A percentile compares a stretch with the other conserved stretches of the same genome.
phyloP scores from a whole-genome alignment of 306 rosid genomes.

The Betula pendula region DNA sequence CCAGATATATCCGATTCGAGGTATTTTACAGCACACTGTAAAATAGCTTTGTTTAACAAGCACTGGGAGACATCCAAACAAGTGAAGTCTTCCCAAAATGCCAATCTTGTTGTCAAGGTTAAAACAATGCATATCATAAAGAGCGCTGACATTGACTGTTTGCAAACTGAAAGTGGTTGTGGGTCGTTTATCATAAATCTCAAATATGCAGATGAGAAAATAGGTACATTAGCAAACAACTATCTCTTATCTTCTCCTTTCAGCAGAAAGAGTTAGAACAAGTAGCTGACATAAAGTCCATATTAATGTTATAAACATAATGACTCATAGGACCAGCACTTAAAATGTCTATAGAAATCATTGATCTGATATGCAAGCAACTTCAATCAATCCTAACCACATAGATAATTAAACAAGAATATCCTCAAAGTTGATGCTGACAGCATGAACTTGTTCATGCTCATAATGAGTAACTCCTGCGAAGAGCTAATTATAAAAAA shows the following conservation, averaged over 20 bases:
- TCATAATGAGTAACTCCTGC: not conserved
- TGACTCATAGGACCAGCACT: not conserved
- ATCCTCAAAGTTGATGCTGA: not conserved
- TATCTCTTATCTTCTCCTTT: not conserved
- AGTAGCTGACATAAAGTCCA: not conserved
- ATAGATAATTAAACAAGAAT: not conserved
- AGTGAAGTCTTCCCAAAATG: slow-evolving; percentile 88
- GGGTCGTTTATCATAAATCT: not conserved
- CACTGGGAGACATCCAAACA: slow-evolving; percentile 89
- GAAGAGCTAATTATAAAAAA: not conserved
- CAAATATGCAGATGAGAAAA: not conserved
- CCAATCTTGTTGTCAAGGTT: slow-evolving; percentile 69
- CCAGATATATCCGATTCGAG: slow-evolving; percentile 44
- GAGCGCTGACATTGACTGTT: not conserved
- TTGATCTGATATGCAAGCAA: not conserved
- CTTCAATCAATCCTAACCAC: not conserved
- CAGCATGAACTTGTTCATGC: not conserved
- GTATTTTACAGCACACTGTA: slow-evolving; percentile 52
- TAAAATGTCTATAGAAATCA: not conserved
- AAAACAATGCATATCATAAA: slow-evolving; percentile 28
- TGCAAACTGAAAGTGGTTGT: not conserved
- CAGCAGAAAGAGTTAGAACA: not conserved
- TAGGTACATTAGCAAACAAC: not conserved
- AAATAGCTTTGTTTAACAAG: slow-evolving; percentile 63
- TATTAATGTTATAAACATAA: not conserved